These are phyloP conservation scores for Sporisorium scitamineum DNA, from an alignment of 1,284 basidiomycete genomes.

Conservation along the genomic window DNA sequence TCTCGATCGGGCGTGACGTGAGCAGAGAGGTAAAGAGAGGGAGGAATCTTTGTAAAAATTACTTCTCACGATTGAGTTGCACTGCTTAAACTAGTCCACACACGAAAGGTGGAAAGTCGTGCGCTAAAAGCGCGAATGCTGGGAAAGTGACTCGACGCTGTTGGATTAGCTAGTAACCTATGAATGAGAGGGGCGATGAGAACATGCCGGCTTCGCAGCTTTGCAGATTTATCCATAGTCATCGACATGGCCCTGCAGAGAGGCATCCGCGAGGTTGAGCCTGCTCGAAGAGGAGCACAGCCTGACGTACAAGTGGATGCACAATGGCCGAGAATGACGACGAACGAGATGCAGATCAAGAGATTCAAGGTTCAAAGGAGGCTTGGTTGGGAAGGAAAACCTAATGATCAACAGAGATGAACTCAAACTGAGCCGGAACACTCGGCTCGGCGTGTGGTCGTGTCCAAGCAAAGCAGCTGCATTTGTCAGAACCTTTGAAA, in stretches of 20 bases:
- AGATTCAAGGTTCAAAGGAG: constrained; percentile 6
- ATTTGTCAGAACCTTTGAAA: constrained; percentile 6
- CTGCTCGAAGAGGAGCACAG: too few relatives aligned
- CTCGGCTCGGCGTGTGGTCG: neutral
- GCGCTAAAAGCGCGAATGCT: constrained; percentile 13
- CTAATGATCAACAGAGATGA: neutral
- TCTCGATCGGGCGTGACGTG: neutral
- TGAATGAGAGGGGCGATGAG: neutral
- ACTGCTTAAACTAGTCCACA: neutral
- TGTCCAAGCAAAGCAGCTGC: neutral
- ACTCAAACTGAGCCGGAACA: constrained; percentile 3
- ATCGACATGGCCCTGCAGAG: neutral
- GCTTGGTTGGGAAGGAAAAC: constrained; percentile 16
- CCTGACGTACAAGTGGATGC: too few relatives aligned
- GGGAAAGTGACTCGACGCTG: constrained; percentile 16
- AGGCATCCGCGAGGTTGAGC: neutral
- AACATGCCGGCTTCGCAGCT: neutral
- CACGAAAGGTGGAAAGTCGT: neutral
- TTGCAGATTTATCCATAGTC: neutral
- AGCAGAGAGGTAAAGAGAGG: neutral
- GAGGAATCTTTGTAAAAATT: neutral
- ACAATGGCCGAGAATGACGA: neutral
- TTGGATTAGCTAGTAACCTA: too few relatives aligned
- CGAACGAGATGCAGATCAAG: neutral
- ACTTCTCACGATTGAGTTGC: constrained; percentile 15